Conservation (phyloP, 2,329 filamentous ascomycete species). For the Scedosporium minutisporum region DNA sequence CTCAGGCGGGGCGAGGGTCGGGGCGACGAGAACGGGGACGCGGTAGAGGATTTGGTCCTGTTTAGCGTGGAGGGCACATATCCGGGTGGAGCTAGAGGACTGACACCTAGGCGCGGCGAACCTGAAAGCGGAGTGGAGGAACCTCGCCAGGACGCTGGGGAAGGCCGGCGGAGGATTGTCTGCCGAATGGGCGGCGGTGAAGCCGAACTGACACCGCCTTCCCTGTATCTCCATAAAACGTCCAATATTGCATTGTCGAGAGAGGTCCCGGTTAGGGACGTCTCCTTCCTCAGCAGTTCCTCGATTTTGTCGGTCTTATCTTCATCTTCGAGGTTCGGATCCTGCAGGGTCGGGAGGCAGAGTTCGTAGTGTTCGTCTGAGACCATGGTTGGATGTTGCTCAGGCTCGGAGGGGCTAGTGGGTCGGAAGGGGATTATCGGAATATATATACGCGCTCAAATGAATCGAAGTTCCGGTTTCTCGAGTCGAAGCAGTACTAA, state of each 20-base stretch:
- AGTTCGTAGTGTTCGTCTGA: slow-evolving; percentile 88
- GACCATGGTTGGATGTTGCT: slow-evolving; percentile 54
- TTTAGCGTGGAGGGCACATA: slow-evolving; percentile 68
- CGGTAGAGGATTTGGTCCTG: slow-evolving; percentile 67
- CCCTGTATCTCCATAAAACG: slow-evolving; percentile 77
- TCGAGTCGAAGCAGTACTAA: too few relatives aligned
- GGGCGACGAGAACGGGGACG: slow-evolving; percentile 88
- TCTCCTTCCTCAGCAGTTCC: slow-evolving; percentile 72
- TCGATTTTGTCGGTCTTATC: slow-evolving; percentile 91
- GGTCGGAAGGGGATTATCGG: not conserved
- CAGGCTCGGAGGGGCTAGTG: not conserved
- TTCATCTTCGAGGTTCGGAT: slow-evolving; percentile 77
- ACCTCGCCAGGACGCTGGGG: slow-evolving; percentile 87
- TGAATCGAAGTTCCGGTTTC: too few relatives aligned
- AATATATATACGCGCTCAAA: not conserved
- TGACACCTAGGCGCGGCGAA: slow-evolving; percentile 72
- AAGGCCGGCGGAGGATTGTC: slow-evolving; percentile 80
- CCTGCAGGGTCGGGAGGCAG: slow-evolving; percentile 79
- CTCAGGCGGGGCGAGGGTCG: slow-evolving; percentile 85
- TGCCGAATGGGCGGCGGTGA: slow-evolving; percentile 81
- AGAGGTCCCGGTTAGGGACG: slow-evolving; percentile 61
- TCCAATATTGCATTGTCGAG: slow-evolving; percentile 88
- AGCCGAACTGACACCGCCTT: slow-evolving; percentile 51
- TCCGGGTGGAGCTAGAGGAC: slow-evolving; percentile 74
- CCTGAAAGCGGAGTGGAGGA: slow-evolving; percentile 72